Conservation (phyloP, 1,139 yeast species). For the Starmera stellimalicola region DNA sequence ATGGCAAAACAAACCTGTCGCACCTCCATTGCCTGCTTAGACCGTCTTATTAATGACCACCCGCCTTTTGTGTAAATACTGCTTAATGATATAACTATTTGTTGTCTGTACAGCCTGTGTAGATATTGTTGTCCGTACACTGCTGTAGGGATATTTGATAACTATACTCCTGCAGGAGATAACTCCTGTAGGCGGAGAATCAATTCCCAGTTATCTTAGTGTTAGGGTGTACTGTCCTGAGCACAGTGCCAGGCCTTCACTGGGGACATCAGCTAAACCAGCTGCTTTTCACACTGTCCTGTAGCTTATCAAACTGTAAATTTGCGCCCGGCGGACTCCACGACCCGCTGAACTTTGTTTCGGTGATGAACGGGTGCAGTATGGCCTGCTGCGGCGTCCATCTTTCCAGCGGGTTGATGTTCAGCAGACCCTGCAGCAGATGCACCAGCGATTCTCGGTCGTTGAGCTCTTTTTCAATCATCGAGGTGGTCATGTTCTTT, state of each 20-base stretch:
- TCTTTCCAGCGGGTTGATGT: constrained; percentile 84
- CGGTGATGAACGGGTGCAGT: constrained; percentile 80
- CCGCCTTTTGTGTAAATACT: too few relatives aligned
- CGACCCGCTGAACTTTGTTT: constrained; percentile 31
- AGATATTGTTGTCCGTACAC: too few relatives aligned
- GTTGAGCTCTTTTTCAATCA: constrained; percentile 61
- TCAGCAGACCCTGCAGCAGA: constrained; percentile 68
- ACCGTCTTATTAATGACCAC: too few relatives aligned
- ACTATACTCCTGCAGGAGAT: too few relatives aligned
- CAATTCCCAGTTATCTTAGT: too few relatives aligned
- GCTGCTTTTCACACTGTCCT: not conserved
- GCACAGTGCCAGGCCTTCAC: too few relatives aligned
- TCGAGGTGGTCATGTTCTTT: constrained; percentile 55
- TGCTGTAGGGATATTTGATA: too few relatives aligned
- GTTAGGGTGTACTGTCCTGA: too few relatives aligned
- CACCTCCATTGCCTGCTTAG: constrained; percentile 51
- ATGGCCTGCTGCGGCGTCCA: constrained; percentile 96
- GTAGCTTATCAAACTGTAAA: constrained; percentile 1
- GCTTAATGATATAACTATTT: too few relatives aligned
- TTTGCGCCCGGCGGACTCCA: constrained; percentile 39
- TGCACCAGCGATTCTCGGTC: constrained; percentile 69
- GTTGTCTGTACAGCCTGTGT: too few relatives aligned
- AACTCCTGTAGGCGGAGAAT: too few relatives aligned
- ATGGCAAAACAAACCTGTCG: constrained; percentile 71
- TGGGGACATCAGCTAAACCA: not conserved